Conservation (phyloP, 2,329 filamentous ascomycete genomes). For the Exophiala aquamarina region DNA sequence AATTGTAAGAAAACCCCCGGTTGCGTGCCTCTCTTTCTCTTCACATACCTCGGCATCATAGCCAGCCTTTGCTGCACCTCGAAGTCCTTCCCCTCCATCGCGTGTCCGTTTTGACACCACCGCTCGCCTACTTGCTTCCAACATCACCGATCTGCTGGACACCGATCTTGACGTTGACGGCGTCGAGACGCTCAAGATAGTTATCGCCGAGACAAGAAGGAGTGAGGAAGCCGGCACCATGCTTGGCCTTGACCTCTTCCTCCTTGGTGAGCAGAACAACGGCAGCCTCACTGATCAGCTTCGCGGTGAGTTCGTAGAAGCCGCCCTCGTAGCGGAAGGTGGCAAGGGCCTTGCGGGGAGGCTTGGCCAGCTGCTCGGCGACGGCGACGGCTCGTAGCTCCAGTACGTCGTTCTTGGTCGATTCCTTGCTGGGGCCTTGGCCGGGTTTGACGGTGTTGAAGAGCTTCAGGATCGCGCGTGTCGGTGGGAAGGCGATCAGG, state of each 20-base stretch:
- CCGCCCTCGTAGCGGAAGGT: constrained; percentile 42
- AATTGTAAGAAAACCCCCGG: too few relatives aligned
- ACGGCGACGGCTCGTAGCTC: constrained; percentile 48
- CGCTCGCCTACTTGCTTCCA: constrained; percentile 25
- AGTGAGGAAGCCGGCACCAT: constrained; percentile 49
- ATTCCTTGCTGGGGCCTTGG: constrained; percentile 48
- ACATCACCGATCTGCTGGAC: constrained; percentile 28
- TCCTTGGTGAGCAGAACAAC: constrained; percentile 42
- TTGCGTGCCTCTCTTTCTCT: too few relatives aligned
- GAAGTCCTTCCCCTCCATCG: too few relatives aligned
- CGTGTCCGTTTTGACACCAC: too few relatives aligned
- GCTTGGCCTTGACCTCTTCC: constrained; percentile 39
- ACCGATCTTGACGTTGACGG: constrained; percentile 43
- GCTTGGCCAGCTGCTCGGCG: constrained; percentile 37
- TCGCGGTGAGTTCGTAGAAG: constrained; percentile 45
- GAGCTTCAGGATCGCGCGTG: constrained; percentile 51
- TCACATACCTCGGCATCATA: too few relatives aligned
- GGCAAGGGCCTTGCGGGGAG: constrained; percentile 42
- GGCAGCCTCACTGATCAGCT: constrained; percentile 46
- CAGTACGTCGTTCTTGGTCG: constrained; percentile 36
- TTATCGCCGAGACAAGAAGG: constrained; percentile 48
- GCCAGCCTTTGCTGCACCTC: too few relatives aligned
- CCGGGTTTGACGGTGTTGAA: constrained; percentile 51
- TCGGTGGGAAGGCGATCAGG: constrained; percentile 51
- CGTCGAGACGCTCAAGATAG: constrained; percentile 46